Conservation (phyloP, 192 early-diverging fungal species). For the Linnemannia schmuckeri region DNA sequence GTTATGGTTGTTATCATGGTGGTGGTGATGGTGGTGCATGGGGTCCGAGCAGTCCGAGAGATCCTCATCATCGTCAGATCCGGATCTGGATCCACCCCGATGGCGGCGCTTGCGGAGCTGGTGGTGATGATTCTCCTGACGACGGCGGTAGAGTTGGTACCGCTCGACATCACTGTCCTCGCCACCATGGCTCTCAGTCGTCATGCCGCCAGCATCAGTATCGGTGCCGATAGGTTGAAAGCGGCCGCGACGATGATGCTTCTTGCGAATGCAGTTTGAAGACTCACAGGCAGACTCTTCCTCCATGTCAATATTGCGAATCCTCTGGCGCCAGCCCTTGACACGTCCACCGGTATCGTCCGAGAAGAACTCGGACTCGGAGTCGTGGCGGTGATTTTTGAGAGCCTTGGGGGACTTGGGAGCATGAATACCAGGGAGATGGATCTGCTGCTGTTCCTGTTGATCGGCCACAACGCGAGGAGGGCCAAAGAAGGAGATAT, state of each 20-base stretch:
- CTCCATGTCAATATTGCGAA: conserved; percentile 27
- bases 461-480: conserved; percentile 26
- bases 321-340: conserved; percentile 48
- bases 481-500: conserved; percentile 48
- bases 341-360: conserved; percentile 46
- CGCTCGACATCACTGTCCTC: conserved; percentile 52
- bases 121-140: conserved; percentile 5
- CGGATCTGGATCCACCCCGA: neutral
- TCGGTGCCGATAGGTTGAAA: conserved; percentile 37
- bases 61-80: conserved; percentile 28
- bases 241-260: conserved; percentile 3
- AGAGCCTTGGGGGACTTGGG: conserved; percentile 36
- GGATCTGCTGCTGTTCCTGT: conserved; percentile 14
- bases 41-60: conserved; percentile 44
- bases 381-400: conserved; percentile 50
- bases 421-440: conserved; percentile 1
- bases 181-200: neutral
- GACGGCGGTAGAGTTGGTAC: conserved; percentile 27
- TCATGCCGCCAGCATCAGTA: conserved; percentile 18
- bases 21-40: conserved; percentile 16
- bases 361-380: conserved; percentile 45
- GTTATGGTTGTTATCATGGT: neutral
- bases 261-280: conserved; percentile 50
- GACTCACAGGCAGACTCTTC: conserved; percentile 48
- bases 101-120: neutral